Percentiles rank a stretch among this genome's conserved stretches.
These are phyloP conservation scores for Fusarium xyrophilum DNA, from an alignment of 2,329 filamentous ascomycete genomes.

Conservation along the genomic window DNA sequence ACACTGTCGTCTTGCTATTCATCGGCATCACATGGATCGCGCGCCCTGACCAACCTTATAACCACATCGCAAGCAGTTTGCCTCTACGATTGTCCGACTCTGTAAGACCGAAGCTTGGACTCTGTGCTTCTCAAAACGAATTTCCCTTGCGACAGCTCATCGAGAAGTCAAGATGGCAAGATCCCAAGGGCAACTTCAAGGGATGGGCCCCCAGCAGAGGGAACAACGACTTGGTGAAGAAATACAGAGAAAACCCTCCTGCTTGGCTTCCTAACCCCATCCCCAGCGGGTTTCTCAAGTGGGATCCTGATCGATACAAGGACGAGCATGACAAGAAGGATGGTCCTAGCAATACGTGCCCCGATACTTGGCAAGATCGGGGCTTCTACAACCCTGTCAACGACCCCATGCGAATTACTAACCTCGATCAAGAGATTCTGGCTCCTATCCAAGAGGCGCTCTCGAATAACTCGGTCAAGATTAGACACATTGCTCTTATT, in stretches of 20 bases:
- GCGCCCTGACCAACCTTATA: constrained; percentile 41
- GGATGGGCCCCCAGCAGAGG: constrained; percentile 44
- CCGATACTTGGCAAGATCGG: constrained; percentile 18
- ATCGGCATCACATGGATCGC: constrained; percentile 32
- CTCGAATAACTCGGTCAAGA: constrained; percentile 42
- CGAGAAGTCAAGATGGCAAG: constrained; percentile 36
- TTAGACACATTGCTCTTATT: constrained; percentile 53
- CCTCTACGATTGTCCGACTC: constrained; percentile 40
- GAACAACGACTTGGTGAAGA: constrained; percentile 32
- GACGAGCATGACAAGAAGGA: constrained; percentile 35
- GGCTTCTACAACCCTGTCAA: constrained; percentile 46
- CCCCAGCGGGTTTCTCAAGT: constrained; percentile 41
- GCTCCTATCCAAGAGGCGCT: constrained; percentile 38
- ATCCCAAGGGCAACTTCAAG: constrained; percentile 41
- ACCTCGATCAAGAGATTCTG: constrained; percentile 46
- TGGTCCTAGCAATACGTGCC: constrained; percentile 18
- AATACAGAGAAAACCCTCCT: constrained; percentile 38
- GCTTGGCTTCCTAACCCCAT: constrained; percentile 41
- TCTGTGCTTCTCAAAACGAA: constrained; percentile 34
- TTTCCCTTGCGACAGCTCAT: constrained; percentile 43
- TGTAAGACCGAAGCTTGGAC: constrained; percentile 30
- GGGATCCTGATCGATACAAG: constrained; percentile 36
- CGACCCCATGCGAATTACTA: constrained; percentile 52
- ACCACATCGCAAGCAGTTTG: constrained; percentile 43
- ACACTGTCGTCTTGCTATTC: constrained; percentile 24